Evolutionary conservation across 352 stramenopile genomes (phyloP).

Genomic region (Nothophytophthora sp.): DNA sequence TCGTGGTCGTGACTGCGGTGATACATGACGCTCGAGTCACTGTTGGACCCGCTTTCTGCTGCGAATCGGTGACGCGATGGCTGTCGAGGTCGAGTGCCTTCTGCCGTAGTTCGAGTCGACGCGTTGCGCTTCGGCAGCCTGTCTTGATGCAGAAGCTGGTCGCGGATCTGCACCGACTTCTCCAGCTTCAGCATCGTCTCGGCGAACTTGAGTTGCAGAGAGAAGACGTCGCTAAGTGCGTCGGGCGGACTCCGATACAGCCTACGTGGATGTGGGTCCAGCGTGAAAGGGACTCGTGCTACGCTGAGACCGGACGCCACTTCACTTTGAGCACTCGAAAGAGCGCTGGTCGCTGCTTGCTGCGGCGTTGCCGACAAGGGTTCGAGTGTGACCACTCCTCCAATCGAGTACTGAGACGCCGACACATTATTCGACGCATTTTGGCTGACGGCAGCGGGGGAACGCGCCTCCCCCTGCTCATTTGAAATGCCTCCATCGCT

Average conservation of each 20-base stretch:
- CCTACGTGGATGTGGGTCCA: slow-evolving; percentile 1
- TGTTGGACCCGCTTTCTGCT: slow-evolving; percentile 12
- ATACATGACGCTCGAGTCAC: slow-evolving; percentile 22
- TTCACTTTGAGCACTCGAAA: slow-evolving; percentile 7
- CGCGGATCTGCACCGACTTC: slow-evolving; percentile 60
- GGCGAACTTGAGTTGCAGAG: slow-evolving; percentile 64
- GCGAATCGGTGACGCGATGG: slow-evolving; percentile 4
- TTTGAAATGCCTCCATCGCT: no score
- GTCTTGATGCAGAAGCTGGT: slow-evolving; percentile 42
- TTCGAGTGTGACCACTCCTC: slow-evolving; percentile 57
- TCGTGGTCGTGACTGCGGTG: slow-evolving; percentile 12
- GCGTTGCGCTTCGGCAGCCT: slow-evolving; percentile 4
- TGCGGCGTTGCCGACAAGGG: slow-evolving; percentile 23
- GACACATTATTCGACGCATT: background rate
- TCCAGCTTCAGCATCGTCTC: slow-evolving; percentile 77
- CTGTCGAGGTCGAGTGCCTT: background rate
- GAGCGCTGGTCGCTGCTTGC: background rate
- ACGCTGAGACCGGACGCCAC: slow-evolving; percentile 7
- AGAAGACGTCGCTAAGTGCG: slow-evolving; percentile 62
- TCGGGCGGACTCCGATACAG: slow-evolving; percentile 26
- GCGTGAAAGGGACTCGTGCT: background rate
- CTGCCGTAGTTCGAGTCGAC: background rate
- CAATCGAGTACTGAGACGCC: slow-evolving; percentile 56
- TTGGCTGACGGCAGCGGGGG: background rate
- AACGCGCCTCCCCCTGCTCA: background rate